Evolutionary conservation across 2,329 filamentous ascomycete species (phyloP).

Genomic region (Hyphodiscus sp.): DNA sequence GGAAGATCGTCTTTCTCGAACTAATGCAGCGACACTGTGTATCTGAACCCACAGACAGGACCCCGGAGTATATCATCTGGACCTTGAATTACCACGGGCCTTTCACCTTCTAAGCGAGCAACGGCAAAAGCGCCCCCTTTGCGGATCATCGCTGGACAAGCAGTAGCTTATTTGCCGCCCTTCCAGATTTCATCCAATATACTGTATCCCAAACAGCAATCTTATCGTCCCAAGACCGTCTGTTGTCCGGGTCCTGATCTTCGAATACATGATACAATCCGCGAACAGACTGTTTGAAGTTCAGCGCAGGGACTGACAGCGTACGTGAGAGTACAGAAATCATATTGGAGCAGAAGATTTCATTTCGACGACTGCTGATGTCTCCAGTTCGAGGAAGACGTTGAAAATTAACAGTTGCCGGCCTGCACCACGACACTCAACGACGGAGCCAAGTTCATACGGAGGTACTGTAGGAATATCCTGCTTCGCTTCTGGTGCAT

Average conservation of each 20-base stretch:
- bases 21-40: background rate
- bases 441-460: too few relatives aligned
- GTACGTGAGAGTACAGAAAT: background rate
- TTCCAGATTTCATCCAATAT: constrained; percentile 22
- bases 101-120: constrained; percentile 25
- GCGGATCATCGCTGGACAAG: constrained; percentile 22
- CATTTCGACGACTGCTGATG: background rate
- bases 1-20: background rate
- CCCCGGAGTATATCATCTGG: constrained; percentile 26
- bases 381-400: background rate
- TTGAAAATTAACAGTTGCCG: constrained; percentile 12
- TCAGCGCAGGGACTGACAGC: background rate
- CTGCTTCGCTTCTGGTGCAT: constrained; percentile 13
- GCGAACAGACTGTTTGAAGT: constrained; percentile 13
- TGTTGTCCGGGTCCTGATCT: constrained; percentile 14
- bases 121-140: constrained; percentile 22
- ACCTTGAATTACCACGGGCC: constrained; percentile 27
- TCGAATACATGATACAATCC: constrained; percentile 12
- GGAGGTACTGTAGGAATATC: too few relatives aligned
- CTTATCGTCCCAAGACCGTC: constrained; percentile 18
- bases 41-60: constrained; percentile 8
- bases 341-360: background rate
- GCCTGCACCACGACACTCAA: constrained; percentile 13
- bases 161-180: constrained; percentile 17
- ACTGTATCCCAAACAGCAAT: constrained; percentile 22